These are phyloP conservation scores for Ceratocystis smalleyi DNA, from an alignment of 2,329 filamentous ascomycete species.

Conservation along the genomic window DNA sequence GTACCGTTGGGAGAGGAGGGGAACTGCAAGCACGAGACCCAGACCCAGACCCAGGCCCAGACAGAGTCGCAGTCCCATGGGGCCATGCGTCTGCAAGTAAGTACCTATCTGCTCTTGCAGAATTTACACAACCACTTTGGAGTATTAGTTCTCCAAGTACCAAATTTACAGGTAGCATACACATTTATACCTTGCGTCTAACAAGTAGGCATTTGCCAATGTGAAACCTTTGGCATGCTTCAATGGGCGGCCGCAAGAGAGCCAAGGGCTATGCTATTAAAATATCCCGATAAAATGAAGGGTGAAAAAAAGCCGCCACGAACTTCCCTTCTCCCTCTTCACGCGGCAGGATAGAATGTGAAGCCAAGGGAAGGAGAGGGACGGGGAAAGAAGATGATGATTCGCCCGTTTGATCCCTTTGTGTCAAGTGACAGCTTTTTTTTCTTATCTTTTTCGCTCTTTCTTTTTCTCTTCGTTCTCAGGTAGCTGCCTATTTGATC, in stretches of 20 bases:
- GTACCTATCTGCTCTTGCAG: background rate
- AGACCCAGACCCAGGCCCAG: background rate
- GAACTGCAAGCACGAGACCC: background rate
- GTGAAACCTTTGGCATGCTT: conserved; percentile 6
- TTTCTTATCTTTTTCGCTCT: background rate
- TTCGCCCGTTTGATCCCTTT: background rate
- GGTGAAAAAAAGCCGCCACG: background rate
- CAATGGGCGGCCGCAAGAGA: background rate
- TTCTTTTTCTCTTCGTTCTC: background rate
- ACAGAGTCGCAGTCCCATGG: too few relatives aligned
- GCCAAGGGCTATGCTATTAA: background rate
- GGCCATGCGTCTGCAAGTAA: background rate
- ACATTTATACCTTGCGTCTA: background rate
- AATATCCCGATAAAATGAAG: conserved; percentile 2
- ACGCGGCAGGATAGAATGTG: background rate
- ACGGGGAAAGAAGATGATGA: background rate
- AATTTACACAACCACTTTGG: background rate
- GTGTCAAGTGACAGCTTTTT: too few relatives aligned
- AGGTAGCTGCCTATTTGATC: background rate
- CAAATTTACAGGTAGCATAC: background rate
- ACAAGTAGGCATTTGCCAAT: background rate
- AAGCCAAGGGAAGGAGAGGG: background rate
- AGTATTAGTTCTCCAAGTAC: background rate
- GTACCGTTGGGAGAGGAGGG: background rate
- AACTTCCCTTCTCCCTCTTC: background rate